Conservation (phyloP, 164 flowering plant genomes). For the Vitis riparia region DNA sequence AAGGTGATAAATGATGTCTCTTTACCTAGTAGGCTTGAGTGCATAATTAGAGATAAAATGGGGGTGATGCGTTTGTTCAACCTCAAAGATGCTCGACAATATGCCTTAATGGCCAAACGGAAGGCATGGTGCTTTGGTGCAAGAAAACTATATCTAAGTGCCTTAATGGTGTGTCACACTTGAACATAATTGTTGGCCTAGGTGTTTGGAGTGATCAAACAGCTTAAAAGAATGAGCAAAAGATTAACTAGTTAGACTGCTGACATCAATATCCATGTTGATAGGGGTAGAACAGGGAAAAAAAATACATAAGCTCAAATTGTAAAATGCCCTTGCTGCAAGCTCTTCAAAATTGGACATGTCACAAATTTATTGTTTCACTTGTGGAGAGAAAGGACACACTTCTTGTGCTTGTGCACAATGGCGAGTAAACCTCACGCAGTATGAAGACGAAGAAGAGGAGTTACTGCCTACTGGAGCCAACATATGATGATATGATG, state of each 20-base stretch:
- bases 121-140: too few species aligned
- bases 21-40: too few species aligned
- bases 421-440: not conserved
- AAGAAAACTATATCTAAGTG: too few species aligned
- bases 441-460: not conserved
- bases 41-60: too few species aligned
- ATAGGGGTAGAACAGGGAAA: too few species aligned
- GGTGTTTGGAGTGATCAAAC: not conserved
- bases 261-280: not conserved
- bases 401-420: constrained; percentile 1
- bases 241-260: not conserved
- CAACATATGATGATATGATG: not conserved
- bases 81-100: too few species aligned
- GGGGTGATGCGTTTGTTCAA: too few species aligned
- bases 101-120: too few species aligned
- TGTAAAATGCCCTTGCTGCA: not conserved
- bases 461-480: not conserved
- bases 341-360: not conserved
- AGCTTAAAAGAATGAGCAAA: not conserved
- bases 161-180: too few species aligned
- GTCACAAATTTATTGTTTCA: not conserved
- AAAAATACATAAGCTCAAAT: not conserved
- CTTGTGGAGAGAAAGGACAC: not conserved
- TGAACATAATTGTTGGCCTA: too few species aligned
- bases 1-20: too few species aligned